Conservation (phyloP, 768 basidiomycete genomes). For the Suillus subalutaceus region DNA sequence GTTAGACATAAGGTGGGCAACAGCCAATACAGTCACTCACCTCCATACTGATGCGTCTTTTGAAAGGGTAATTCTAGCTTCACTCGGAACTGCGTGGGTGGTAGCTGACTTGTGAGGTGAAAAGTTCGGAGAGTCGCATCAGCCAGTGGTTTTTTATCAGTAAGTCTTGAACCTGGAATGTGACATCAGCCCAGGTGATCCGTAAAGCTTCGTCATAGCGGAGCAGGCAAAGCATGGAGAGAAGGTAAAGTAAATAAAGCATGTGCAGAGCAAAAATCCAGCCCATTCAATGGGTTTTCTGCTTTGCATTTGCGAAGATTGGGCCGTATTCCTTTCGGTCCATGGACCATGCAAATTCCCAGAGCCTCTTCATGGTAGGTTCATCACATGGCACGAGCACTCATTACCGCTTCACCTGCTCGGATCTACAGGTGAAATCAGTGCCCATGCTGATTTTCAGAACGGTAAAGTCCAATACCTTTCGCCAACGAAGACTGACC, state of each 20-base stretch:
- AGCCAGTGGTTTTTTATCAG: conserved; percentile 11
- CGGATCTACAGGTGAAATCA: conserved; percentile 11
- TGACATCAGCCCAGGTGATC: conserved; percentile 32
- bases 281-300: conserved; percentile 25
- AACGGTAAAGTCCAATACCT: conserved; percentile 19
- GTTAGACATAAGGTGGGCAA: background rate
- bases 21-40: conserved; percentile 17
- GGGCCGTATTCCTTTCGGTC: conserved; percentile 18
- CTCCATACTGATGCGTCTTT: conserved; percentile 35
- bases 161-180: conserved; percentile 6
- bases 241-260: conserved; percentile 34
- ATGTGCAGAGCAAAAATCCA: conserved; percentile 28
- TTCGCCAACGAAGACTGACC: conserved; percentile 26
- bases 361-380: conserved; percentile 28
- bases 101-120: background rate
- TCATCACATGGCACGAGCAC: conserved; percentile 32
- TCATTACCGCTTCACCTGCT: conserved; percentile 28
- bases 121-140: conserved; percentile 8
- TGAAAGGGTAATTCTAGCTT: conserved; percentile 29
- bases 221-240: conserved; percentile 38
- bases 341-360: conserved; percentile 29
- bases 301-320: conserved; percentile 9
- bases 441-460: background rate
- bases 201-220: conserved; percentile 39
- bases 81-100: conserved; percentile 13